These are phyloP conservation scores for Biscogniauxia marginata DNA, from an alignment of 2,329 filamentous ascomycete species.

Conservation along the genomic window DNA sequence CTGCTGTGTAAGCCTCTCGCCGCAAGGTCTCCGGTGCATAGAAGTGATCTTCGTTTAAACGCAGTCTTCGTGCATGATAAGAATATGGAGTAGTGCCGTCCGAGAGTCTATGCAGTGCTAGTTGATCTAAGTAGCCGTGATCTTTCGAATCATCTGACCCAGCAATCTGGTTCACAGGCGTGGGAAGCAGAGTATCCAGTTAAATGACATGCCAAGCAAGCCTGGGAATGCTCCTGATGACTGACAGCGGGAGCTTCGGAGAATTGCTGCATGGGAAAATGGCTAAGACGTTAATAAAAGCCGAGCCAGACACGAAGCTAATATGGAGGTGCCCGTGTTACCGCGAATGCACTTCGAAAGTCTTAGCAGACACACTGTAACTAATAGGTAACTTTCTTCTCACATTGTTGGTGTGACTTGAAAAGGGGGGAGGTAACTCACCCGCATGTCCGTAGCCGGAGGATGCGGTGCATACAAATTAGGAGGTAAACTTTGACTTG, in stretches of 20 bases:
- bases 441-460: not conserved
- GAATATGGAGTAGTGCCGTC: not conserved
- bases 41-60: not conserved
- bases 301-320: no score
- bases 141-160: not conserved
- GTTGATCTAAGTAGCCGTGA: not conserved
- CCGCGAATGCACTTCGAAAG: no score
- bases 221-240: not conserved
- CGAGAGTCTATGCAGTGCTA: not conserved
- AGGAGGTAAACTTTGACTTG: slow-evolving; percentile 13
- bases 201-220: not conserved
- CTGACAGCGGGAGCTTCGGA: not conserved
- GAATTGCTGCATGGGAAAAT: not conserved
- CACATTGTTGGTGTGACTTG: not conserved
- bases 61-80: not conserved
- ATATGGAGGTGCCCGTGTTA: no score
- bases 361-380: no score
- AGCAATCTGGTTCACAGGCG: not conserved
- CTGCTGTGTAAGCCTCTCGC: not conserved
- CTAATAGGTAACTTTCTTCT: not conserved
- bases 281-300: not conserved
- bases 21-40: not conserved
- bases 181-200: not conserved
- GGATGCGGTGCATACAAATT: slow-evolving; percentile 8
- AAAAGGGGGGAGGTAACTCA: no score